These are phyloP conservation scores for Talaromyces funiculosus DNA, from an alignment of 2,329 filamentous ascomycete genomes.

Conservation along the genomic window DNA sequence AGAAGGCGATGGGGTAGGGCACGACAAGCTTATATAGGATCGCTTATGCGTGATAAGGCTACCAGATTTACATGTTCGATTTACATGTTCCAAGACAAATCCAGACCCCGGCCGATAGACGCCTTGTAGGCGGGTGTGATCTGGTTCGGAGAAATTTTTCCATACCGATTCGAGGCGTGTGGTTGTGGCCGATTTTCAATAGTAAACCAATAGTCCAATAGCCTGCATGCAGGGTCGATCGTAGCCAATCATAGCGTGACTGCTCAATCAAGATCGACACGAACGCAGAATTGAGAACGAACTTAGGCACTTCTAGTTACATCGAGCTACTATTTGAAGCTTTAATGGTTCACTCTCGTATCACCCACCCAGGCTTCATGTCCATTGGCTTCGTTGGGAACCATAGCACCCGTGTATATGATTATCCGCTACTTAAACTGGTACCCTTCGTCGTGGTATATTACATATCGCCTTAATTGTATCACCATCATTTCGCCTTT, in stretches of 20 bases:
- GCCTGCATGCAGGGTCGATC: background rate
- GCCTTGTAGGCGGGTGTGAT: background rate
- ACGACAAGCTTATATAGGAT: background rate
- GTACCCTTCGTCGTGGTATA: background rate
- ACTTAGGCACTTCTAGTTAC: too few relatives aligned
- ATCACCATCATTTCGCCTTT: background rate
- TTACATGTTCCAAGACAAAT: background rate
- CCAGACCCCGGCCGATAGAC: background rate
- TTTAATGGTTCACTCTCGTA: background rate
- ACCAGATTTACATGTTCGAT: background rate
- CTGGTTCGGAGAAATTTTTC: background rate
- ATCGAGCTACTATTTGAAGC: too few relatives aligned
- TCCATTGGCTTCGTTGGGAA: background rate
- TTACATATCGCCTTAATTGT: background rate
- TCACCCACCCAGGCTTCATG: too few relatives aligned
- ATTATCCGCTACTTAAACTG: background rate
- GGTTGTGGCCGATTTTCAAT: background rate
- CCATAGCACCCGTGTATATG: background rate
- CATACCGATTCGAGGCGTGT: background rate
- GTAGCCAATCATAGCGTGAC: background rate
- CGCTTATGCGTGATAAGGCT: background rate
- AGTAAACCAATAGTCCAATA: conserved; percentile 11
- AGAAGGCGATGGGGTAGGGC: background rate
- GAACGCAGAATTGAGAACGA: background rate
- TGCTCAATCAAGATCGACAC: background rate